phyloP scores from a whole-genome alignment of 2,329 filamentous ascomycete genomes.

The Nigrospora osmanthi region DNA sequence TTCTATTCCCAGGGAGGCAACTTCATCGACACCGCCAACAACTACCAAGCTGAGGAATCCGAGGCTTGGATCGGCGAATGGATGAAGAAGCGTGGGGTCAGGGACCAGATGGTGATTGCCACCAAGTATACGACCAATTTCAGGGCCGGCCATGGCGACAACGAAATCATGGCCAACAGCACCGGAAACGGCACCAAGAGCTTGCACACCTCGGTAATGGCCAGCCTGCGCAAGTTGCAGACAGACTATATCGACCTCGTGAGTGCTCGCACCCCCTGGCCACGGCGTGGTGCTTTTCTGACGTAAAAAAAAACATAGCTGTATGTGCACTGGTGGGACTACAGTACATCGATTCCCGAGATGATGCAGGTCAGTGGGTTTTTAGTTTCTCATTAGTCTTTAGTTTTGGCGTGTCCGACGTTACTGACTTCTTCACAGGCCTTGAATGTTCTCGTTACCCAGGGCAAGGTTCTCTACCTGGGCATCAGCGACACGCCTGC shows the following conservation, averaged over 20 bases:
- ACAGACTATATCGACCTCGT: constrained; percentile 64
- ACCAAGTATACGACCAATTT: constrained; percentile 62
- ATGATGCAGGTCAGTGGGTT: constrained; percentile 46
- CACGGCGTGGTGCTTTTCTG: background rate
- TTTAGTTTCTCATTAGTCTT: too few species aligned
- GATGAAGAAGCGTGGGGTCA: constrained; percentile 56
- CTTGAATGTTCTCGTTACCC: constrained; percentile 50
- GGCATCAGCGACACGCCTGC: constrained; percentile 63
- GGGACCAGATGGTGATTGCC: constrained; percentile 63
- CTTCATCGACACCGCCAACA: constrained; percentile 66
- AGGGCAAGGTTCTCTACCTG: constrained; percentile 60
- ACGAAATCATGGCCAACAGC: constrained; percentile 41
- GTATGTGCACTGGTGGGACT: constrained; percentile 63
- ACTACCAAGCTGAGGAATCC: constrained; percentile 56
- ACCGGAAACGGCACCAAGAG: constrained; percentile 56
- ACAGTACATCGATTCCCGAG: constrained; percentile 55
- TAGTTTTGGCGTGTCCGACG: too few species aligned
- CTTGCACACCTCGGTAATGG: constrained; percentile 44
- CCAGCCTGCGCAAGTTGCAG: constrained; percentile 52
- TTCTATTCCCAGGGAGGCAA: constrained; percentile 59
- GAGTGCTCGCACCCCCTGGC: constrained; percentile 9
- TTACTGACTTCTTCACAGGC: constrained; percentile 14
- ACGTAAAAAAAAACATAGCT: constrained; percentile 28
- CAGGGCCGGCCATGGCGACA: constrained; percentile 27
- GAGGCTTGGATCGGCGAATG: constrained; percentile 64